Evolutionary conservation across 176 grass and related monocot genomes (phyloP), one percentile per base, ranked within the genome.

Genomic region (Miscanthus lutarioriparius): DNA sequence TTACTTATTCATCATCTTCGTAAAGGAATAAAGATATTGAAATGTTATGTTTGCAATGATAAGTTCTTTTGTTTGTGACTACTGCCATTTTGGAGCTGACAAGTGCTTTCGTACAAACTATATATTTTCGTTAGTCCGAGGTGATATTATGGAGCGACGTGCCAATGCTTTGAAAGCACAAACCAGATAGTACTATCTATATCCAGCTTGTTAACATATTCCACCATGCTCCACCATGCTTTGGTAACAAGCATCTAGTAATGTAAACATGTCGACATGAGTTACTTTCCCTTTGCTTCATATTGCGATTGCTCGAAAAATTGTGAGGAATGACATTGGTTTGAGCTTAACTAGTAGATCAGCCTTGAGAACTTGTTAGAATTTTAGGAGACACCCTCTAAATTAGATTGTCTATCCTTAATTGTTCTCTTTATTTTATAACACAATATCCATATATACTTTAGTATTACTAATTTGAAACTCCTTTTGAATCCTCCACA

Each of bases 11-110:
- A 58, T 90, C 73, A 43, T 61, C 11, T 90, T 83, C 0, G 0
- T 10, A 39, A 78, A 78, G 7, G 20, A 90, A 86, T 79, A 73
- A 86, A 72, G 14, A 85, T 8, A 22, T 45, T 74, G 7, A 45
- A 2, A 49, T n/a, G 22, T 51, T 65, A 65, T 3, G 0, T 74
- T 51, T 51, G 22, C 7, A 15, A 6, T 43, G 33, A 41, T 54
- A 38, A 61, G 19, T 40, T 32, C 1, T 1, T 40, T 19, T 9
- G 1, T 16, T 7, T 30, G 25, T 43, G 43, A 22, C 54, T 67
- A 28, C 53, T 58, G 22, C 2, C 6, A 53, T 53, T 53, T 53
- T 51, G 13, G 44, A 12, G 14, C 1, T 48, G 14, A 16, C 45
- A 5, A 44, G 10, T 44, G 41, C 14, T 2, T 4, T 28, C 44